Percentiles rank a stretch among this genome's conserved stretches.
Evolutionary conservation across 257 asterid genomes (phyloP).

Genomic region (Solanum bulbocastanum): DNA sequence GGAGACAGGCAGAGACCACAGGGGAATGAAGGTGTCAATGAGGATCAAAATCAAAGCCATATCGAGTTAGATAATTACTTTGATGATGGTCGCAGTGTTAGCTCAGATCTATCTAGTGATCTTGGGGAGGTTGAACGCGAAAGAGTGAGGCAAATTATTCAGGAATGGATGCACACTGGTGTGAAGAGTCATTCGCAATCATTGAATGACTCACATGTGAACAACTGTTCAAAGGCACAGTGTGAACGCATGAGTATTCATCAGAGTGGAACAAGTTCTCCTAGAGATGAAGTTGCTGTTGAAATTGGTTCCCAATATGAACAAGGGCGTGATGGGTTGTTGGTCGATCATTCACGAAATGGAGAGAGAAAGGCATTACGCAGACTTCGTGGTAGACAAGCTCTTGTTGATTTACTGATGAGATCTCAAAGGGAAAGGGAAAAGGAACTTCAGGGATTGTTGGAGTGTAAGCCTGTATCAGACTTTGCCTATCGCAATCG

Average conservation of each 20-base stretch:
- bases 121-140: slow-evolving; percentile 70
- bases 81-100: slow-evolving; percentile 42
- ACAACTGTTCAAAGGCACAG: slow-evolving; percentile 26
- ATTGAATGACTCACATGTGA: slow-evolving; percentile 12
- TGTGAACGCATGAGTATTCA: slow-evolving; percentile 35
- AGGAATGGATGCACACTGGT: slow-evolving; percentile 62
- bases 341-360: slow-evolving; percentile 21
- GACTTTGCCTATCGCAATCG: slow-evolving; percentile 81
- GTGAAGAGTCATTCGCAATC: slow-evolving; percentile 30
- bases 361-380: slow-evolving; percentile 49
- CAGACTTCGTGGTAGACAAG: slow-evolving; percentile 80
- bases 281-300: slow-evolving; percentile 33
- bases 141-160: slow-evolving; percentile 69
- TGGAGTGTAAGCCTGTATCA: slow-evolving; percentile 57
- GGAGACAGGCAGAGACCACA: slow-evolving; percentile 21
- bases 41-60: slow-evolving; percentile 24
- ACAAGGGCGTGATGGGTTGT: slow-evolving; percentile 34
- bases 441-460: slow-evolving; percentile 49
- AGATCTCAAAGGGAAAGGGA: slow-evolving; percentile 68
- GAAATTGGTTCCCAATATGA: slow-evolving; percentile 37
- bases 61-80: slow-evolving; percentile 25
- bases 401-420: slow-evolving; percentile 70
- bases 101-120: slow-evolving; percentile 55
- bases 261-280: slow-evolving; percentile 23
- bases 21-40: slow-evolving; percentile 21